phyloP scores from a whole-genome alignment of 306 rosid genomes.

The Hippophae gyantsensis region DNA sequence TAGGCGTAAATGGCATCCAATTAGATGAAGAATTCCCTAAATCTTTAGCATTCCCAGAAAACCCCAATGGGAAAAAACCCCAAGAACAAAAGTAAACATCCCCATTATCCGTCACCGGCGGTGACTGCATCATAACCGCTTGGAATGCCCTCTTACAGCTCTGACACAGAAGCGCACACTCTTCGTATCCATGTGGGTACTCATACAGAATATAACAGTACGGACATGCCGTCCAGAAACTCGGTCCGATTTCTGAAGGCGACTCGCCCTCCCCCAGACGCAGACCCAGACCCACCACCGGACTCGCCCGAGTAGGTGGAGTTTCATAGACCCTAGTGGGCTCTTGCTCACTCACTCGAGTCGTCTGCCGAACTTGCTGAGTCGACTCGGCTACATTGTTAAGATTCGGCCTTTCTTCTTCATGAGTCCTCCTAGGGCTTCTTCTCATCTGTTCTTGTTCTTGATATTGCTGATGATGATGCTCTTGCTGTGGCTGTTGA shows the following conservation, averaged over 20 bases:
- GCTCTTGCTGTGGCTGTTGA: constrained; percentile 18
- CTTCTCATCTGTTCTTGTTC: constrained; percentile 24
- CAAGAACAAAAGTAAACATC: constrained; percentile 47
- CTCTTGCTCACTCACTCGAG: constrained; percentile 8
- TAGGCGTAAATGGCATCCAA: constrained; percentile 74
- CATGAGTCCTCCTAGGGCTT: constrained; percentile 19
- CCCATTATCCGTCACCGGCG: constrained; percentile 34
- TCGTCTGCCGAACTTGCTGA: constrained; percentile 14
- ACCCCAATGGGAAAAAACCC: constrained; percentile 70
- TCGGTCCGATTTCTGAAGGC: constrained; percentile 2
- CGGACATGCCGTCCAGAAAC: constrained; percentile 96
- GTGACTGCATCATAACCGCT: constrained; percentile 48
- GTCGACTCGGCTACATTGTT: constrained; percentile 32
- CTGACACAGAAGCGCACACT: constrained; percentile 78
- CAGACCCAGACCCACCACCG: no score
- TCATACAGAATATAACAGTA: constrained; percentile 70
- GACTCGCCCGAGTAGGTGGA: no score
- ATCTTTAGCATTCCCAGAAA: constrained; percentile 32
- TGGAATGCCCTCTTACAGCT: constrained; percentile 66
- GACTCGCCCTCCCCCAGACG: no score
- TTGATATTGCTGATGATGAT: constrained; percentile 12
- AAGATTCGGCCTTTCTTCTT: constrained; percentile 34
- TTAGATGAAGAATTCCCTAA: constrained; percentile 23
- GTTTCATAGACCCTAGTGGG: background rate
- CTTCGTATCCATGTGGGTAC: constrained; percentile 60